Percentiles rank a stretch among this genome's conserved stretches.
Evolutionary conservation across 305 asterid genomes (phyloP).

Genomic region (Euphrasia arctica): DNA sequence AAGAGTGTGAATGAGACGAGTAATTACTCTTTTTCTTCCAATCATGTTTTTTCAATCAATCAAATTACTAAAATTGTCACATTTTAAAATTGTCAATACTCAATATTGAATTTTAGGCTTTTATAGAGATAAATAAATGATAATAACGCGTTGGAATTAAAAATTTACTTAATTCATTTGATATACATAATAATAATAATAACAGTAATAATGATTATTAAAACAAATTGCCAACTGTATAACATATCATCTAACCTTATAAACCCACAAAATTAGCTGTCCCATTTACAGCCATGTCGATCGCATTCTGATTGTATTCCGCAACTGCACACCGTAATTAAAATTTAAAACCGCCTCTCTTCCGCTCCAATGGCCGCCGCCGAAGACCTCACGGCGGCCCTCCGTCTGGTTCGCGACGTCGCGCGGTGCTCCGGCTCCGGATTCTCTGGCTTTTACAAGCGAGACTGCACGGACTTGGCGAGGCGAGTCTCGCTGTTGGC

Average conservation of each 20-base stretch:
- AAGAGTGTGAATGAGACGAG: too few relatives aligned
- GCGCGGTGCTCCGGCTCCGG: constrained; percentile 50
- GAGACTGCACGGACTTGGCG: constrained; percentile 61
- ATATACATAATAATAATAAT: too few relatives aligned
- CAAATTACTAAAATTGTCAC: too few relatives aligned
- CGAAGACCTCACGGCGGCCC: constrained; percentile 39
- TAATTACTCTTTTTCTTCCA: too few relatives aligned
- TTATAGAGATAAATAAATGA: too few relatives aligned
- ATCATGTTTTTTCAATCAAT: too few relatives aligned
- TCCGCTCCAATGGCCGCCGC: constrained; percentile 44
- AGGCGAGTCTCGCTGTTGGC: constrained; percentile 60
- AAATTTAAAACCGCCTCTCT: not conserved
- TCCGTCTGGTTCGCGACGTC: constrained; percentile 57
- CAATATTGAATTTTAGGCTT: too few relatives aligned
- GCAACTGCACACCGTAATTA: constrained; percentile 10
- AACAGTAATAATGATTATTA: not conserved
- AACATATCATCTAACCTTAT: constrained; percentile 17
- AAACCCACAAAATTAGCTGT: constrained; percentile 23
- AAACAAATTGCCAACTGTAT: constrained; percentile 19
- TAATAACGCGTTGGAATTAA: too few relatives aligned
- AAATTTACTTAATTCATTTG: too few relatives aligned
- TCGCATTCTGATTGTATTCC: constrained; percentile 23
- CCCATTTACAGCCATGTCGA: constrained; percentile 19
- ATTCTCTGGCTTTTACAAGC: constrained; percentile 61
- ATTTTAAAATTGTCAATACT: too few relatives aligned